A percentile compares a stretch with the other conserved stretches of the same genome.
Conservation (phyloP, 495 filamentous ascomycete genomes). For the Aspergillus baeticus region DNA sequence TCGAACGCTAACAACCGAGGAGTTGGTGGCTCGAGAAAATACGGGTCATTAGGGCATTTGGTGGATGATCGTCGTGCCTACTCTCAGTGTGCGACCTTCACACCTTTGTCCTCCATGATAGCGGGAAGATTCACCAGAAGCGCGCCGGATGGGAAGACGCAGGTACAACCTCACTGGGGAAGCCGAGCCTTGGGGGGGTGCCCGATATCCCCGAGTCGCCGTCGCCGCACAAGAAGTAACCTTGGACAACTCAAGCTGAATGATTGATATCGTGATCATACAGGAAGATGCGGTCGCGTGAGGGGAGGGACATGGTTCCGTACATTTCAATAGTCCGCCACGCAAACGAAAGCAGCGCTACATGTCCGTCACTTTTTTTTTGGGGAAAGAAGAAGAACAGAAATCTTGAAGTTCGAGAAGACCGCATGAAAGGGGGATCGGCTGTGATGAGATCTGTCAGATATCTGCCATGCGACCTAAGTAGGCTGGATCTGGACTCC, state of each 20-base stretch:
- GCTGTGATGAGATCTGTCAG: conserved; percentile 9
- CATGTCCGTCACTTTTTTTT: conserved; percentile 7
- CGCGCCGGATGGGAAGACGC: not conserved
- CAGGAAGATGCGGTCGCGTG: not conserved
- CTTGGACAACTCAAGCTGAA: not conserved
- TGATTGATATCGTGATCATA: conserved; percentile 2
- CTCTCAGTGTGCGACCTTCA: not conserved
- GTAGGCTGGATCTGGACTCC: not conserved
- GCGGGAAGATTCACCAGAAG: not conserved
- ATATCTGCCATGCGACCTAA: conserved; percentile 4
- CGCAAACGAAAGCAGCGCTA: not conserved
- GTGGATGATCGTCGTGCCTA: not conserved
- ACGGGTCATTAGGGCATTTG: not conserved
- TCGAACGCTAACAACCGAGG: conserved; percentile 2
- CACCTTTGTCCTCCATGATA: not conserved
- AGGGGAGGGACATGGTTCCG: not conserved
- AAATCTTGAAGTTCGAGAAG: not conserved
- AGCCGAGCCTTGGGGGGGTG: conserved; percentile 4
- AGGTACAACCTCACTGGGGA: not conserved
- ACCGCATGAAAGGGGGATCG: not conserved
- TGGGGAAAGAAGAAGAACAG: not conserved
- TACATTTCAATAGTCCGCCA: not conserved
- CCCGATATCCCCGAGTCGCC: conserved; percentile 3
- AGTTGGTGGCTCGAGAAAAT: not conserved
- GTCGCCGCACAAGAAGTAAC: conserved; percentile 1